Percentiles rank a stretch among this genome's conserved stretches.
Conservation (phyloP, 208 protist genomes). For the Crithidia sp. region DNA sequence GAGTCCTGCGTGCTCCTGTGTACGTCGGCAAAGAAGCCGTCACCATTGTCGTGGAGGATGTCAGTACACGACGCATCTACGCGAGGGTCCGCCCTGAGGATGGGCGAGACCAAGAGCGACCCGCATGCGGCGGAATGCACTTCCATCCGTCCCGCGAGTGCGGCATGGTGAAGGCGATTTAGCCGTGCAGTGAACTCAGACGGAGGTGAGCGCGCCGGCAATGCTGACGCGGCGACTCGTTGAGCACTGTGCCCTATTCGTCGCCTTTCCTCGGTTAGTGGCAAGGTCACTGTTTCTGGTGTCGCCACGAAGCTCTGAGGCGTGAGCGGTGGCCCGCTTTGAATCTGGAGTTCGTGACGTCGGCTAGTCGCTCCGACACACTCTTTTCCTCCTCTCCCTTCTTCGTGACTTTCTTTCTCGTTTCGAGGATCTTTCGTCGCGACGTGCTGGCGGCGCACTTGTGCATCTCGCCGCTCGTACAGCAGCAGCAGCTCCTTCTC, state of each 20-base stretch:
- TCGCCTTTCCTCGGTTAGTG: constrained; percentile 20
- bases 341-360: constrained; percentile 1
- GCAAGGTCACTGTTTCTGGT: constrained; percentile 29
- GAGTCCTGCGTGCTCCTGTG: neutral
- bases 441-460: neutral
- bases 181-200: constrained; percentile 7
- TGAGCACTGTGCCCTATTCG: neutral
- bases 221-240: neutral
- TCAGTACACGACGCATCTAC: neutral
- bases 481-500: constrained; percentile 24
- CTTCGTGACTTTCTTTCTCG: too few relatives aligned
- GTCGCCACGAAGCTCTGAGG: constrained; percentile 1
- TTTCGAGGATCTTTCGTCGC: too few relatives aligned
- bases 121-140: neutral
- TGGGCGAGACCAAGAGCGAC: neutral
- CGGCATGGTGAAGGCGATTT: neutral
- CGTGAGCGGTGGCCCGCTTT: neutral
- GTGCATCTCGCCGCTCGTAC: constrained; percentile 1
- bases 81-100: neutral
- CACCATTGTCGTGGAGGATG: neutral
- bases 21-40: neutral
- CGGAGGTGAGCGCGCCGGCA: neutral
- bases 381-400: too few relatives aligned
- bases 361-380: too few relatives aligned
- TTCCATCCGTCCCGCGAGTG: neutral